Conservation (phyloP, 371 early-diverging fungal species). For the Smittium culicis region DNA sequence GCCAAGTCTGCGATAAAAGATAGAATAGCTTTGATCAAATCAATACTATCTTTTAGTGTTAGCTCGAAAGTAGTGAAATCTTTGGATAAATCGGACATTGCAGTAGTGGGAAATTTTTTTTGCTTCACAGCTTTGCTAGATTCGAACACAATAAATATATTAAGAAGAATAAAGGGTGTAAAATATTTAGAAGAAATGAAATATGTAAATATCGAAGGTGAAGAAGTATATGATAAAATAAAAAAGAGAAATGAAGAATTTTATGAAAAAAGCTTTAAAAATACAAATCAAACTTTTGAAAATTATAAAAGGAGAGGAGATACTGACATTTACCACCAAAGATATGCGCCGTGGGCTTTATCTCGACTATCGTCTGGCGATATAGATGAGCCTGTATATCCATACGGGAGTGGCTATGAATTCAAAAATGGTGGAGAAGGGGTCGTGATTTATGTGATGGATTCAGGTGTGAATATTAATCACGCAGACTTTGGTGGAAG, state of each 20-base stretch:
- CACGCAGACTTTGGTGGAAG: conserved; percentile 85
- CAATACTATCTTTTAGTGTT: no score
- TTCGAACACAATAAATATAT: neutral
- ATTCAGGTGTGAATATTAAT: conserved; percentile 72
- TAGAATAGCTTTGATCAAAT: no score
- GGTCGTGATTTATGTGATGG: conserved; percentile 77
- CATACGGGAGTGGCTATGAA: conserved; percentile 52
- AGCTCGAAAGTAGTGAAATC: no score
- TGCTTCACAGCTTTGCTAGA: neutral
- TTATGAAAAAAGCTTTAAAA: neutral
- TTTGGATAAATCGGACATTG: no score
- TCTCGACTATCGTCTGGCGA: conserved; percentile 69
- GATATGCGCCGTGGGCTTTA: conserved; percentile 79
- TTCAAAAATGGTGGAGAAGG: conserved; percentile 61
- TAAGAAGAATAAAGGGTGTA: neutral
- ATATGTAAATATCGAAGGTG: neutral
- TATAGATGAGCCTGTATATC: conserved; percentile 2
- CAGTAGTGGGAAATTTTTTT: neutral
- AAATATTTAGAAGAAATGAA: neutral
- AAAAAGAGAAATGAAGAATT: neutral
- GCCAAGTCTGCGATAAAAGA: no score
- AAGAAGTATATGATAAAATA: no score
- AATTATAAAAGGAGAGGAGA: neutral
- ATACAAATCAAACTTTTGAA: neutral
- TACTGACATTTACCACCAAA: conserved; percentile 31